These are phyloP conservation scores for Malbranchea cinnamomea DNA, from an alignment of 2,329 filamentous ascomycete genomes.

Conservation along the genomic window DNA sequence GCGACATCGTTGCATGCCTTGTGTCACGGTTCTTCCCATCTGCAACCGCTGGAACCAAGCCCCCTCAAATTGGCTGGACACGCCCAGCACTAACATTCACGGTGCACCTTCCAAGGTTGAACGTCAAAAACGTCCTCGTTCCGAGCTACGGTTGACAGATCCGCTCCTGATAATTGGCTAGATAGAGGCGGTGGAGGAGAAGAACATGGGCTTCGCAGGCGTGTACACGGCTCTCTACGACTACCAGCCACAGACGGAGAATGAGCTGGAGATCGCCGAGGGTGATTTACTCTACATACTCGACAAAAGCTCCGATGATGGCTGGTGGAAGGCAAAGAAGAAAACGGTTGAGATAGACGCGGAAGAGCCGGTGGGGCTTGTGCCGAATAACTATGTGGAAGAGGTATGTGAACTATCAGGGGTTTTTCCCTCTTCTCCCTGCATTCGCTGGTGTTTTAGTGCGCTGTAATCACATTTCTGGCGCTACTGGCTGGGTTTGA, in stretches of 20 bases:
- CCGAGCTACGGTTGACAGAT: too few species aligned
- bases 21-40: too few species aligned
- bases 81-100: too few species aligned
- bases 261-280: conserved; percentile 71
- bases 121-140: too few species aligned
- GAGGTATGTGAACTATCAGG: conserved; percentile 48
- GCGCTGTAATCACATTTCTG: not conserved
- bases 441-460: not conserved
- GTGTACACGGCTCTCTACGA: conserved; percentile 87
- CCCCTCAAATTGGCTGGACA: too few species aligned
- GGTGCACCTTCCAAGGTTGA: too few species aligned
- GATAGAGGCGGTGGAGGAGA: conserved; percentile 6
- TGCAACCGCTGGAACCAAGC: too few species aligned
- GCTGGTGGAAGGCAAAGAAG: conserved; percentile 97
- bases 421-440: conserved; percentile 9
- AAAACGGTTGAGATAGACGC: conserved; percentile 70
- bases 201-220: conserved; percentile 73
- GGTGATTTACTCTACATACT: conserved; percentile 80
- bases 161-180: too few species aligned
- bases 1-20: too few species aligned
- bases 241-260: conserved; percentile 73
- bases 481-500: not conserved
- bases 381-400: conserved; percentile 92
- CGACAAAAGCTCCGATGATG: conserved; percentile 62
- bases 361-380: conserved; percentile 76